Evolutionary conservation across 2,329 filamentous ascomycete species (phyloP).

Genomic region (Fusarium sp.): DNA sequence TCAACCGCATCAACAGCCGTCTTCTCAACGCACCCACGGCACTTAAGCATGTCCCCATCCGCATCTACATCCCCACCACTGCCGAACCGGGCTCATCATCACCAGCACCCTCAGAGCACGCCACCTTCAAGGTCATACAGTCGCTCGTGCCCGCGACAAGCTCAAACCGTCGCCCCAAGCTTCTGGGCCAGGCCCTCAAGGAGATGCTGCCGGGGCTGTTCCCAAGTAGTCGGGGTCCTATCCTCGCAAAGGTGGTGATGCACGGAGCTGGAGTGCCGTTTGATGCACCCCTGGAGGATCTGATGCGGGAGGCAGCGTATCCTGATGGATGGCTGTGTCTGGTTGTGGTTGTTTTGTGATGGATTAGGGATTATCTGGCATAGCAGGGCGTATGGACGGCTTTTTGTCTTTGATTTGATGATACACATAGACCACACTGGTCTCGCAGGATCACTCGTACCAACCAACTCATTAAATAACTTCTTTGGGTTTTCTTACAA

Average conservation of each 20-base stretch:
- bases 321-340: slow-evolving; percentile 92
- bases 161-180: slow-evolving; percentile 55
- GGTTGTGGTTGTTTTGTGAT: slow-evolving; percentile 76
- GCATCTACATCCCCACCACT: slow-evolving; percentile 83
- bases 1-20: slow-evolving; percentile 77
- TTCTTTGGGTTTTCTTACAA: slow-evolving; percentile 5
- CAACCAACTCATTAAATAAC: slow-evolving; percentile 4
- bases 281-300: slow-evolving; percentile 79
- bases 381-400: slow-evolving; percentile 29
- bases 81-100: slow-evolving; percentile 49
- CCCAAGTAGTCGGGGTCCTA: slow-evolving; percentile 83
- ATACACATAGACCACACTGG: not conserved
- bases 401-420: slow-evolving; percentile 17
- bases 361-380: slow-evolving; percentile 2
- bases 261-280: slow-evolving; percentile 89
- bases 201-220: slow-evolving; percentile 82
- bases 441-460: slow-evolving; percentile 3
- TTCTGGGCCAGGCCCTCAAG: slow-evolving; percentile 81
- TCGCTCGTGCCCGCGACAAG: slow-evolving; percentile 69
- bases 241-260: slow-evolving; percentile 84
- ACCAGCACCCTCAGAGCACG: slow-evolving; percentile 48
- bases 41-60: slow-evolving; percentile 85
- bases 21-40: slow-evolving; percentile 80
- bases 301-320: slow-evolving; percentile 86
- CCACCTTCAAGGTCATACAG: slow-evolving; percentile 79